Conservation (phyloP, 2,329 filamentous ascomycete genomes). For the Phyllosticta citribraziliensis region DNA sequence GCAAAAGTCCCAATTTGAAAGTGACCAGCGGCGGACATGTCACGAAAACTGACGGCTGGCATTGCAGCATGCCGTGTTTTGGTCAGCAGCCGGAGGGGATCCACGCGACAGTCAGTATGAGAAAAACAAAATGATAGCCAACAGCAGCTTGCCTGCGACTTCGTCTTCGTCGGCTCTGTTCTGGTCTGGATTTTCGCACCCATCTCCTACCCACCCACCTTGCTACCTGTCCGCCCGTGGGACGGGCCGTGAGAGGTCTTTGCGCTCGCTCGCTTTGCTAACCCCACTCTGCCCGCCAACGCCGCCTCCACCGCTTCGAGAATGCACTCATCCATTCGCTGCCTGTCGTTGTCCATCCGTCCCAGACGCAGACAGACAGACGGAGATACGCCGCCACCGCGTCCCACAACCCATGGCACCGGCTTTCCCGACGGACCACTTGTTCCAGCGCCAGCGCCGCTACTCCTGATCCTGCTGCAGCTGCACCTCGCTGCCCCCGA, state of each 20-base stretch:
- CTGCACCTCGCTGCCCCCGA: too few relatives aligned
- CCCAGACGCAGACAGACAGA: too few relatives aligned
- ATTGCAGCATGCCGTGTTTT: background rate
- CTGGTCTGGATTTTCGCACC: too few relatives aligned
- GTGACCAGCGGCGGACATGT: background rate
- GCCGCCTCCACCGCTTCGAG: too few relatives aligned
- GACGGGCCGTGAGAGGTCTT: background rate
- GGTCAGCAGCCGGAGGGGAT: background rate
- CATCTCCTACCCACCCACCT: background rate
- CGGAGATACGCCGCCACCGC: too few relatives aligned
- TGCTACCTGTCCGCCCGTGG: background rate
- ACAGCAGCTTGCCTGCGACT: background rate
- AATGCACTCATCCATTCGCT: too few relatives aligned
- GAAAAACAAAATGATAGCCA: background rate
- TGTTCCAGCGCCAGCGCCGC: too few relatives aligned
- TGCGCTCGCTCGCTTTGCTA: background rate
- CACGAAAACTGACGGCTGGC: background rate
- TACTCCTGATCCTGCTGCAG: too few relatives aligned
- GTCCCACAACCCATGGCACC: too few relatives aligned
- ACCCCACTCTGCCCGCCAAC: background rate
- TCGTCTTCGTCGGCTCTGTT: background rate
- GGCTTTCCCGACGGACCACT: too few relatives aligned
- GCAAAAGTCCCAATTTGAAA: background rate
- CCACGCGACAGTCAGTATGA: background rate
- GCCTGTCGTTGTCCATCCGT: too few relatives aligned